These are phyloP conservation scores for Kwoniella bestiolae DNA, from an alignment of 768 basidiomycete genomes.

Conservation along the genomic window DNA sequence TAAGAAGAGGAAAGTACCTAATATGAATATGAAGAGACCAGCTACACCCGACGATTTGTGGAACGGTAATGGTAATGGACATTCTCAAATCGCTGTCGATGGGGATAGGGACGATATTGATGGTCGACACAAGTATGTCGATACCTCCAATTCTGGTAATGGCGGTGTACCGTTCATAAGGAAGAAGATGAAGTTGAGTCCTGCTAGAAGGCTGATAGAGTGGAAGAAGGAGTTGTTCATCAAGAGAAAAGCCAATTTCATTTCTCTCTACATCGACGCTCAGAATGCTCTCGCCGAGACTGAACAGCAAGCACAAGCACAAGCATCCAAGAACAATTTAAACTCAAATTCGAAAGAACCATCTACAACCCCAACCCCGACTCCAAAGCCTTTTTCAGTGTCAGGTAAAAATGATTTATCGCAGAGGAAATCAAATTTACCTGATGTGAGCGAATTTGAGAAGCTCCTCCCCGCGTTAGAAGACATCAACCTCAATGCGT, in stretches of 20 bases:
- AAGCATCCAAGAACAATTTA: neutral
- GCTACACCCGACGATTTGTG: slow-evolving; percentile 1
- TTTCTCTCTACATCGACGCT: slow-evolving; percentile 45
- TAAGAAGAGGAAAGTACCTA: slow-evolving; percentile 15
- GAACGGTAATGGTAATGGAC: neutral
- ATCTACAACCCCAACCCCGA: neutral
- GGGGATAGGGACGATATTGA: neutral
- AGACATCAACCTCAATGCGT: slow-evolving; percentile 37
- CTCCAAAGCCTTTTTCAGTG: neutral
- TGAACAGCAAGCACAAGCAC: slow-evolving; percentile 1
- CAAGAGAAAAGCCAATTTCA: slow-evolving; percentile 40
- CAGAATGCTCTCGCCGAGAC: slow-evolving; percentile 28
- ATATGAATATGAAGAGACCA: slow-evolving; percentile 1
- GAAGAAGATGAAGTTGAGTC: slow-evolving; percentile 4
- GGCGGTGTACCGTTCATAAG: neutral
- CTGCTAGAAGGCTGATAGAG: slow-evolving; percentile 9
- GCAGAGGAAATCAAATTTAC: slow-evolving; percentile 22
- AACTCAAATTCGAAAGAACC: neutral
- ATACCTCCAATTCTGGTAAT: neutral
- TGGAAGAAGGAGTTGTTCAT: slow-evolving; percentile 33
- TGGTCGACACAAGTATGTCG: neutral
- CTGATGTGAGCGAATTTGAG: slow-evolving; percentile 45
- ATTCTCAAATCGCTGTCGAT: neutral
- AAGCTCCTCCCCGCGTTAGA: slow-evolving; percentile 45
- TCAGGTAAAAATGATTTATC: too few relatives aligned